Conservation (phyloP, 2,329 filamentous ascomycete genomes). For the Aspergillus ochraceoroseus region DNA sequence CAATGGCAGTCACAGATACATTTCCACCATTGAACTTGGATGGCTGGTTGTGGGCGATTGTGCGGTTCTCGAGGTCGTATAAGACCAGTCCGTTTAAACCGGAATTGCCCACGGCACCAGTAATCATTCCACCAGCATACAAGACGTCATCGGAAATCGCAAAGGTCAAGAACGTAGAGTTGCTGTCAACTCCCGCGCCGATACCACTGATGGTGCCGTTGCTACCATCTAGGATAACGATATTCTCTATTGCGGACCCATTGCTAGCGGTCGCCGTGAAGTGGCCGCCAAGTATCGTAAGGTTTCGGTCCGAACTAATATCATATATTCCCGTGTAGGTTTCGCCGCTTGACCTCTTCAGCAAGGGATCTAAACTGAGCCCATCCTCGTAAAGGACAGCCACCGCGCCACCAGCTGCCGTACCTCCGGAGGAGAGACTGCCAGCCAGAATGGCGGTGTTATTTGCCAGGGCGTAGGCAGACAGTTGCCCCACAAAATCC, state of each 20-base stretch:
- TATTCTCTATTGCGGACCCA: conserved; percentile 68
- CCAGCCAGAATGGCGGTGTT: conserved; percentile 68
- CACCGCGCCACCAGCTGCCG: conserved; percentile 67
- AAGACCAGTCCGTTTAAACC: conserved; percentile 68
- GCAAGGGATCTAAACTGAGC: conserved; percentile 40
- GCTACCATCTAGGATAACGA: conserved; percentile 76
- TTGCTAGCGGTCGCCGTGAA: conserved; percentile 68
- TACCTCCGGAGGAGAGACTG: conserved; percentile 69
- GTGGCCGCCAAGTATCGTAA: conserved; percentile 83
- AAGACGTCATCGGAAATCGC: conserved; percentile 63
- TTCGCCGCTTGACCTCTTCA: conserved; percentile 43
- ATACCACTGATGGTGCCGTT: conserved; percentile 66
- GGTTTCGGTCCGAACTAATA: conserved; percentile 62
- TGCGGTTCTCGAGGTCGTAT: conserved; percentile 66
- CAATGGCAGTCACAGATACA: conserved; percentile 71
- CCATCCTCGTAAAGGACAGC: conserved; percentile 50
- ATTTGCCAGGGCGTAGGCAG: conserved; percentile 59
- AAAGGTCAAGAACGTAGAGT: conserved; percentile 71
- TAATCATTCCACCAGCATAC: conserved; percentile 76
- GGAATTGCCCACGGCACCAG: conserved; percentile 59
- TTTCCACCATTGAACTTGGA: conserved; percentile 66
- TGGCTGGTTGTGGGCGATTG: conserved; percentile 64
- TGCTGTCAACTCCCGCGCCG: conserved; percentile 55
- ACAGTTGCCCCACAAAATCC: conserved; percentile 66
- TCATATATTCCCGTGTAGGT: conserved; percentile 77